phyloP scores from a whole-genome alignment of 257 asterid genomes.

The Solanum phureja region DNA sequence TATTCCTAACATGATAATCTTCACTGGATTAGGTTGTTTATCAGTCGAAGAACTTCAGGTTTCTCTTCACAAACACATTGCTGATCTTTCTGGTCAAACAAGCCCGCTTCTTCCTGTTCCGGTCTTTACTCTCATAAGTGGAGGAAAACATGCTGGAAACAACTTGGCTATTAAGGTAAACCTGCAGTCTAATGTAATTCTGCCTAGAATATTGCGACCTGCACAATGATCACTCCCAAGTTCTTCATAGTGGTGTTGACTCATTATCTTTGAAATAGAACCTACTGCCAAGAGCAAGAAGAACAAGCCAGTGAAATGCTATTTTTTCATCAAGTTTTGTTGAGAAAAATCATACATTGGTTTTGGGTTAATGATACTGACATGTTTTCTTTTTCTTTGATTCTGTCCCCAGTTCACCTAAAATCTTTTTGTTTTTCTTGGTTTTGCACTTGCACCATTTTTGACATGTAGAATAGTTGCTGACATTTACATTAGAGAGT shows the following conservation, averaged over 20 bases:
- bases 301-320: not conserved
- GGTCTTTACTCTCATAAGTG: constrained; percentile 81
- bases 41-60: constrained; percentile 40
- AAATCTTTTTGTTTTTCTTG: not conserved
- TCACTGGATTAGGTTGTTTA: not conserved
- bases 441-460: not conserved
- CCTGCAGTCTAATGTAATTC: not conserved
- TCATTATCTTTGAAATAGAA: not conserved
- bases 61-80: constrained; percentile 89
- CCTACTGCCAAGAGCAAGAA: not conserved
- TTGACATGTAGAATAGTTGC: not conserved
- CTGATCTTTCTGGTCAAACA: constrained; percentile 87
- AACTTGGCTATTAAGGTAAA: constrained; percentile 70
- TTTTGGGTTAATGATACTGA: not conserved
- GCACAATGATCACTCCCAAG: not conserved
- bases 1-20: not conserved
- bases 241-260: not conserved
- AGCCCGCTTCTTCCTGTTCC: constrained; percentile 74
- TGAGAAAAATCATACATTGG: not conserved
- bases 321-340: not conserved
- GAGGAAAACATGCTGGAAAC: constrained; percentile 88
- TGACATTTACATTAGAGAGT: not conserved
- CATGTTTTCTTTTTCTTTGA: not conserved
- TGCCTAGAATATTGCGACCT: not conserved
- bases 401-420: not conserved